Conservation (phyloP, 306 rosid genomes). For the Ochetophila trinervis region DNA sequence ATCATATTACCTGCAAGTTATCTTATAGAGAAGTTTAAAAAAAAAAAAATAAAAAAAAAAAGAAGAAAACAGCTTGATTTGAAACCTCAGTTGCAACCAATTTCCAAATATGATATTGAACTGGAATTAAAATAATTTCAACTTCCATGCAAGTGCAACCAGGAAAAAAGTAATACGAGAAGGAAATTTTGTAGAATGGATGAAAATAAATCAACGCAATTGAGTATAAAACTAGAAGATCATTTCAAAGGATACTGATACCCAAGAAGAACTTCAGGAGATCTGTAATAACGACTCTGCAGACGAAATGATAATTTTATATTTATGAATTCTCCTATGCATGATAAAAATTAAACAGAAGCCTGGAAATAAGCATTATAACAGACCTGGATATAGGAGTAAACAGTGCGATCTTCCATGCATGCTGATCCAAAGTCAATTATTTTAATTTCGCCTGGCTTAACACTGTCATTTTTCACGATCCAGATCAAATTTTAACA, state of each 20-base stretch:
- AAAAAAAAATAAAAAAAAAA: too few relatives aligned
- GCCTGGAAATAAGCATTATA: conserved; percentile 11
- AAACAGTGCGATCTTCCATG: conserved; percentile 98
- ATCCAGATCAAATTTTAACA: conserved; percentile 31
- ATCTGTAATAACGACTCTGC: conserved; percentile 98
- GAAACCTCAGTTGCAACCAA: too few relatives aligned
- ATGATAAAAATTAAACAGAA: conserved; percentile 22
- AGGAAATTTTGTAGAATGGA: conserved; percentile 3
- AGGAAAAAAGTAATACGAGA: not conserved
- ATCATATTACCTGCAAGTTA: too few relatives aligned
- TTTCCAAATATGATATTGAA: too few relatives aligned
- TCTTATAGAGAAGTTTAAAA: too few relatives aligned
- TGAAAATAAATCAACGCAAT: not conserved
- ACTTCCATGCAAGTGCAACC: not conserved
- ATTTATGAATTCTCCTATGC: conserved; percentile 22
- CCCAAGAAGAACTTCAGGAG: conserved; percentile 99
- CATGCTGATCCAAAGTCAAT: conserved; percentile 99
- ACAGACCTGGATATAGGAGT: conserved; percentile 95
- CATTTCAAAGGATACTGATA: conserved; percentile 86
- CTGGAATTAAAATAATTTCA: too few relatives aligned
- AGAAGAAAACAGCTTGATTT: too few relatives aligned
- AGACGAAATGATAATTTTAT: conserved; percentile 23
- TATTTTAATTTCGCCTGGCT: conserved; percentile 90
- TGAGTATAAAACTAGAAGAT: conserved; percentile 12
- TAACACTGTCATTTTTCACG: conserved; percentile 47